Base-by-base conservation (phyloP, 1,284 basidiomycete species). In the Fistulina hepatica region DNA sequence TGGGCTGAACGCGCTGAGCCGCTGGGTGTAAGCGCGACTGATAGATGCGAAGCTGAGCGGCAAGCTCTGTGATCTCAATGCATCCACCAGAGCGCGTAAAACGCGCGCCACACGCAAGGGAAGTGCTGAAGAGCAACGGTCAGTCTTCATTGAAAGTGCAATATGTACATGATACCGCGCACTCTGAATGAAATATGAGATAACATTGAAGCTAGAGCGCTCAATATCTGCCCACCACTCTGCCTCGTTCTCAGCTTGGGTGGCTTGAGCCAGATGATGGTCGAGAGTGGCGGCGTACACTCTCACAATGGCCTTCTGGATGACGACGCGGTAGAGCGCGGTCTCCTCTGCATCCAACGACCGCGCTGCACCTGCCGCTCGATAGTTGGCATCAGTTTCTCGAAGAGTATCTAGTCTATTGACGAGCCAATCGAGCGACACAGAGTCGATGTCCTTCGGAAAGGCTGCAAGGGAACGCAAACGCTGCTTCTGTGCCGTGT, bases 171-270 rank as follows among this genome's bases (percentile, higher is more conserved):
- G 15, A 25, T n/a, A 11, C 10, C n/a, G 60, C 68, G 43, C 49
- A 84, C 81, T 81, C 61, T 82, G 76, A 4, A 84, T 43, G 20
- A 84, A 58, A 52, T 79, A 81, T 52, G 66, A 62, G 9, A 64
- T 63, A 6, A 73, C 58, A 23, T 60, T 67, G 33, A 52, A 44
- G 25, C 56, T 52, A 1, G 81, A 82, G 23, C 71, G 63, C 43
- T 72, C 74, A 32, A 80, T 52, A 36, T 78, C 73, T 13, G 65
- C 62, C 82, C 83, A 86, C 81, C 81, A 86, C 40, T 83, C 74
- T 8, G 76, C 71, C 47, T 84, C 81, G 5, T 64, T 57, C 49
- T 86, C 81, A 6, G 72, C 70, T 28, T 73, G 55, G 9, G 68
- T 65, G 4, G 82, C 79, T 48, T 84, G 73, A 9, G 61, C 49